phyloP scores from a whole-genome alignment of 1,284 basidiomycete species.

The Rhizopogon parksii region DNA sequence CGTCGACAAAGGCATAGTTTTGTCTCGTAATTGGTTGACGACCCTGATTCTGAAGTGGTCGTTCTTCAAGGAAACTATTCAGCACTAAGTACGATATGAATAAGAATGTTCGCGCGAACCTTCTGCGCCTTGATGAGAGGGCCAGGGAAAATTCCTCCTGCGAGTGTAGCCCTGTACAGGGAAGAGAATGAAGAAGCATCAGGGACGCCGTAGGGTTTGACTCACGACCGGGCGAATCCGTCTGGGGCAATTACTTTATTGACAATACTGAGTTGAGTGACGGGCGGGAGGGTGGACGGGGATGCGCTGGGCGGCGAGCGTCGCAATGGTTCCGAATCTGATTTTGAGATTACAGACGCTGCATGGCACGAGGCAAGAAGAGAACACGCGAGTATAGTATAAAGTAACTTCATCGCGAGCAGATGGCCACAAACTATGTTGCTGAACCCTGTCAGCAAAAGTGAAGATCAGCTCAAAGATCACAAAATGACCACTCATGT shows the following conservation, averaged over 20 bases:
- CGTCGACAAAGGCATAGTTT: slow-evolving; percentile 22
- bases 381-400: background rate
- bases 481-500: background rate
- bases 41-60: slow-evolving; percentile 23
- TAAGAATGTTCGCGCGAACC: slow-evolving; percentile 12
- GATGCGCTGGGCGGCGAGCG: background rate
- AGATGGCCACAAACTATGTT: background rate
- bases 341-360: background rate
- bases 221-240: slow-evolving; percentile 26
- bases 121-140: slow-evolving; percentile 27
- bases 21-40: slow-evolving; percentile 21
- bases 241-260: slow-evolving; percentile 31
- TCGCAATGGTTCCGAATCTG: background rate
- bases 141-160: slow-evolving; percentile 25
- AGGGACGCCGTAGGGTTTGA: background rate
- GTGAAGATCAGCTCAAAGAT: background rate
- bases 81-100: background rate
- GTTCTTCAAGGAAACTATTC: slow-evolving; percentile 13
- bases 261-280: slow-evolving; percentile 20
- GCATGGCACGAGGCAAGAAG: background rate
- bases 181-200: background rate
- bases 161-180: slow-evolving; percentile 19
- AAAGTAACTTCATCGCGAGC: background rate
- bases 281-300: slow-evolving; percentile 14
- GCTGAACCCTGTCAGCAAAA: too few species aligned